These are phyloP conservation scores for Mucor saturninus DNA, from an alignment of 371 early-diverging fungal genomes.

Conservation along the genomic window DNA sequence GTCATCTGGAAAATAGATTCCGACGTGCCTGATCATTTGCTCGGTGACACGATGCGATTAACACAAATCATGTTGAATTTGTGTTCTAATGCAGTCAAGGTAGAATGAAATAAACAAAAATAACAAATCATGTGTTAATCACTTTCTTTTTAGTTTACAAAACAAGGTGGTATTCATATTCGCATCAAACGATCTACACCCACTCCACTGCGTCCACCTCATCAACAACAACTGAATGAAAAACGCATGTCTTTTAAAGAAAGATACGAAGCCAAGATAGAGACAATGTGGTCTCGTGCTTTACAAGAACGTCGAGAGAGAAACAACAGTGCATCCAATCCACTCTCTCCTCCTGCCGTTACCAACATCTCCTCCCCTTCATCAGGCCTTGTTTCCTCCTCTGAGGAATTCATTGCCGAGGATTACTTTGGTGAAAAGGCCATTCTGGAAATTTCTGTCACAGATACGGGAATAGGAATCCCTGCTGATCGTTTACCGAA, in stretches of 20 bases:
- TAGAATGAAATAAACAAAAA: conserved; percentile 27
- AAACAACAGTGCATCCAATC: background rate
- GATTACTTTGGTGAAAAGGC: conserved; percentile 43
- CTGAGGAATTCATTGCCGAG: conserved; percentile 14
- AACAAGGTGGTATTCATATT: conserved; percentile 49
- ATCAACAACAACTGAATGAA: conserved; percentile 26
- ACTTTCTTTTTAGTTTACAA: conserved; percentile 38
- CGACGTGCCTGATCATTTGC: conserved; percentile 60
- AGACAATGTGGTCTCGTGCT: conserved; percentile 39
- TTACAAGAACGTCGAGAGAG: conserved; percentile 25
- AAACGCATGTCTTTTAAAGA: conserved; percentile 57
- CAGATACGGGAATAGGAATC: conserved; percentile 65
- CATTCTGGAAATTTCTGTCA: conserved; percentile 61
- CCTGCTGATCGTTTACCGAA: conserved; percentile 62
- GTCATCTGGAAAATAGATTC: conserved; percentile 63
- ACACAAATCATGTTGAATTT: conserved; percentile 64
- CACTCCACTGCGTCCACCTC: conserved; percentile 27
- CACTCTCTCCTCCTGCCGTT: background rate
- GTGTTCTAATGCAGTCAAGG: conserved; percentile 67
- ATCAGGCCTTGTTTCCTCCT: background rate
- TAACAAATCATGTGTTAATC: background rate
- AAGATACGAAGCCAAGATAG: conserved; percentile 64
- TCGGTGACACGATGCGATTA: conserved; percentile 64
- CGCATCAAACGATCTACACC: conserved; percentile 44
- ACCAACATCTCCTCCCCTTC: background rate